phyloP scores from a whole-genome alignment of 129 eudicot species.

The Oenanthe sinensis region DNA sequence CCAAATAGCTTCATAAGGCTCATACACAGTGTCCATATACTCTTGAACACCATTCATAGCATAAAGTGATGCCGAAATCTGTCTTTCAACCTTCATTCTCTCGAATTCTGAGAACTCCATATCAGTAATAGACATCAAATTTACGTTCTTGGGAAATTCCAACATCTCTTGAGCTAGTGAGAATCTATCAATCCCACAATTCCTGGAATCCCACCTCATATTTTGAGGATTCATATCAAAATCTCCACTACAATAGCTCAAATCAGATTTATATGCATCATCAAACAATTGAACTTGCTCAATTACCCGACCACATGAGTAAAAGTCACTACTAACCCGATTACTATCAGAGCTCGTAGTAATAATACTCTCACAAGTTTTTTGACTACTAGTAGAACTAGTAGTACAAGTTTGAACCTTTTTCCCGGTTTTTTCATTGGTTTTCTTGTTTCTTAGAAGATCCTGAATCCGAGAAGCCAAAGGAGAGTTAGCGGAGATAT shows the following conservation, averaged over 20 bases:
- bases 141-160: slow-evolving; percentile 33
- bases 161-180: slow-evolving; percentile 29
- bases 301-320: slow-evolving; percentile 12
- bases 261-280: slow-evolving; percentile 62
- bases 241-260: slow-evolving; percentile 27
- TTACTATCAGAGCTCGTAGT: slow-evolving; percentile 17
- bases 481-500: slow-evolving; percentile 59
- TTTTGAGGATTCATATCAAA: slow-evolving; percentile 15
- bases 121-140: slow-evolving; percentile 15
- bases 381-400: not conserved
- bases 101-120: slow-evolving; percentile 54
- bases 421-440: slow-evolving; percentile 22
- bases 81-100: slow-evolving; percentile 73
- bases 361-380: not conserved
- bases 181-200: slow-evolving; percentile 22
- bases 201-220: slow-evolving; percentile 27
- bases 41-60: slow-evolving; percentile 74
- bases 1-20: slow-evolving; percentile 77
- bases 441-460: slow-evolving; percentile 59
- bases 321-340: slow-evolving; percentile 1
- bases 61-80: slow-evolving; percentile 68
- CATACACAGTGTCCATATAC: slow-evolving; percentile 63
- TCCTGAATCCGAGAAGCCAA: slow-evolving; percentile 57
- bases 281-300: slow-evolving; percentile 37
- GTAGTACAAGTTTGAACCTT: slow-evolving; percentile 15